phyloP scores from a whole-genome alignment of 2,329 filamentous ascomycete species.

The Ophiostoma sp. region DNA sequence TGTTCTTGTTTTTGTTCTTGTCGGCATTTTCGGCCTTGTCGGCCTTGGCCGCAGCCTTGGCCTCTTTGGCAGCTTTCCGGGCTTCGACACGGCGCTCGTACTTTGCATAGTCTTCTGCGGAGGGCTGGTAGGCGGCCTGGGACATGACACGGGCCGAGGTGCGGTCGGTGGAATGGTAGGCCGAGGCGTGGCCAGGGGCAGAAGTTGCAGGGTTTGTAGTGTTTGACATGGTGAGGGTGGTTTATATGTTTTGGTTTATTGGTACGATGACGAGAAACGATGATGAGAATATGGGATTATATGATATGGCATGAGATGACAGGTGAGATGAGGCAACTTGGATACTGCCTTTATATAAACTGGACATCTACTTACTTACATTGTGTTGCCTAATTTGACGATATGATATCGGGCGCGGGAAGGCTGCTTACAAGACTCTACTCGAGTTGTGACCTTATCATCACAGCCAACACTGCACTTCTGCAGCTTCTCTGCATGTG shows the following conservation, averaged over 20 bases:
- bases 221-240: background rate
- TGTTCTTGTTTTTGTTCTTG: conserved; percentile 11
- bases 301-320: background rate
- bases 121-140: conserved; percentile 21
- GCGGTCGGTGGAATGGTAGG: conserved; percentile 19
- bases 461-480: no score
- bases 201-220: background rate
- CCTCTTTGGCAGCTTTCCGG: conserved; percentile 17
- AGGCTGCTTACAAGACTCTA: background rate
- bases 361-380: background rate
- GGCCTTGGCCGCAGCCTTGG: conserved; percentile 20
- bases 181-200: background rate
- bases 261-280: no score
- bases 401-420: background rate
- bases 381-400: background rate
- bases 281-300: no score
- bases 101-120: conserved; percentile 15
- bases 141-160: conserved; percentile 14
- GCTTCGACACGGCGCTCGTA: conserved; percentile 19
- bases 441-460: no score
- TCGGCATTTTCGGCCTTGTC: background rate
- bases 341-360: background rate
- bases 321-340: no score
- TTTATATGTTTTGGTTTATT: background rate
- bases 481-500: no score